These are phyloP conservation scores for Epichloe sylvatica DNA, from an alignment of 2,329 filamentous ascomycete species.

Conservation along the genomic window DNA sequence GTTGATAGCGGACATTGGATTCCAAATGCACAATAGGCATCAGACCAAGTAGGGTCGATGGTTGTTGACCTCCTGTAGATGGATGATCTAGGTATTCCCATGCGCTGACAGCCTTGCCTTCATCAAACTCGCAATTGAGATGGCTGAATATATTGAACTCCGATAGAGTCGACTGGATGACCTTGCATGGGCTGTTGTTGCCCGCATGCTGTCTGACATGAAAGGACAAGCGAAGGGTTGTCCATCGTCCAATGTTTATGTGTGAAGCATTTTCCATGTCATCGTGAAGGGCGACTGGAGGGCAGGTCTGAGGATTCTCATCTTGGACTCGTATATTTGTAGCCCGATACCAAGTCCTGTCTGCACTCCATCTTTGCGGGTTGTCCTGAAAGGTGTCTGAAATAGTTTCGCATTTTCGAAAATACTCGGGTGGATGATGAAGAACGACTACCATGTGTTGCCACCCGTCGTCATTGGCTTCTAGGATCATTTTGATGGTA, in stretches of 20 bases:
- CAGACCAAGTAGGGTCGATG: conserved; percentile 15
- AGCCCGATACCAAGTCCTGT: conserved; percentile 35
- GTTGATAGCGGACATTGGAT: conserved; percentile 71
- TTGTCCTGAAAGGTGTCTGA: conserved; percentile 20
- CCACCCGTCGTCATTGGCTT: conserved; percentile 12
- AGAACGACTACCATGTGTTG: conserved; percentile 34
- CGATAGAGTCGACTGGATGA: conserved; percentile 40
- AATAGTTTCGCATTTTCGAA: conserved; percentile 22
- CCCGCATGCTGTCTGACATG: conserved; percentile 6
- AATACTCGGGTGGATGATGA: conserved; percentile 34
- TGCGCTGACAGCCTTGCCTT: conserved; percentile 14
- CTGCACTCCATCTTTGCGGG: conserved; percentile 23
- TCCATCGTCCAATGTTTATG: conserved; percentile 44
- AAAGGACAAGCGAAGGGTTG: conserved; percentile 33
- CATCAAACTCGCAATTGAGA: conserved; percentile 25
- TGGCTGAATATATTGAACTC: conserved; percentile 58
- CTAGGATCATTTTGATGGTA: conserved; percentile 31
- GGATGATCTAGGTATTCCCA: conserved; percentile 21
- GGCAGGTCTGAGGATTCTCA: conserved; percentile 15
- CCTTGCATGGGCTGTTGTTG: conserved; percentile 2
- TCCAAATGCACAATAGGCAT: conserved; percentile 28
- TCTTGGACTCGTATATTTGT: conserved; percentile 28
- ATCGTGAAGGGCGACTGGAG: conserved; percentile 26
- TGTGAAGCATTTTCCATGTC: conserved; percentile 20
- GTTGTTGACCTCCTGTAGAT: conserved; percentile 10